phyloP scores from a whole-genome alignment of 2,329 filamentous ascomycete species.

The Colletotrichum sp. region DNA sequence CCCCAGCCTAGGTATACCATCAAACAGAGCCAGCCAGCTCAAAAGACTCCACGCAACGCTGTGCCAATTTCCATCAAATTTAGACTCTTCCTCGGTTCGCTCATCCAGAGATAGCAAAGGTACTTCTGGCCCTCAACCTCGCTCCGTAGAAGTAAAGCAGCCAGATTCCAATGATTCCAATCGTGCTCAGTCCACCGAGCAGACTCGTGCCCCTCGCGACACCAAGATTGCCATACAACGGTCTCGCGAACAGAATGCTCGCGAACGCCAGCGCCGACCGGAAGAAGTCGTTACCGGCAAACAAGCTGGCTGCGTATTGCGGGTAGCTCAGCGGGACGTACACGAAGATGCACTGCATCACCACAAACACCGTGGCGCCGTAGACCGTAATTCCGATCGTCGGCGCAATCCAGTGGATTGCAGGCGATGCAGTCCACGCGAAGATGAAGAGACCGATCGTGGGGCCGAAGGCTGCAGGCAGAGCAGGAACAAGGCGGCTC shows the following conservation, averaged over 20 bases:
- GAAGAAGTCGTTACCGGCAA: constrained; percentile 66
- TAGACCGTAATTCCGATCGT: constrained; percentile 64
- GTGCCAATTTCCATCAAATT: background rate
- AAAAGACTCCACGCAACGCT: background rate
- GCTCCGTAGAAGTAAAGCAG: constrained; percentile 63
- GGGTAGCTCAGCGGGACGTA: constrained; percentile 63
- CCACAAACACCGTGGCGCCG: constrained; percentile 54
- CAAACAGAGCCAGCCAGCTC: background rate
- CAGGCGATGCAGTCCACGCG: constrained; percentile 58
- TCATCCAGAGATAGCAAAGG: constrained; percentile 52
- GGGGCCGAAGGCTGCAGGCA: constrained; percentile 56
- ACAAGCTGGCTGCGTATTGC: constrained; percentile 61
- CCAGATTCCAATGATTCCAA: constrained; percentile 64
- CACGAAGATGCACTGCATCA: constrained; percentile 66
- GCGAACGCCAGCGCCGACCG: constrained; percentile 63
- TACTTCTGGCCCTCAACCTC: constrained; percentile 58
- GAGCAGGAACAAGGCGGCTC: constrained; percentile 58
- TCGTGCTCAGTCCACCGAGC: constrained; percentile 58
- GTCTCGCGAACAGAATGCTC: constrained; percentile 63
- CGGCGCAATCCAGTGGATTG: constrained; percentile 59
- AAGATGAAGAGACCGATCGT: constrained; percentile 67
- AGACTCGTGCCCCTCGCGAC: constrained; percentile 62
- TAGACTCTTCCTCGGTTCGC: background rate
- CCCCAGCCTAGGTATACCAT: background rate
- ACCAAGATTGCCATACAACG: constrained; percentile 64